Conservation (phyloP, 495 filamentous ascomycete genomes). For the Aeminium ludgeri region DNA sequence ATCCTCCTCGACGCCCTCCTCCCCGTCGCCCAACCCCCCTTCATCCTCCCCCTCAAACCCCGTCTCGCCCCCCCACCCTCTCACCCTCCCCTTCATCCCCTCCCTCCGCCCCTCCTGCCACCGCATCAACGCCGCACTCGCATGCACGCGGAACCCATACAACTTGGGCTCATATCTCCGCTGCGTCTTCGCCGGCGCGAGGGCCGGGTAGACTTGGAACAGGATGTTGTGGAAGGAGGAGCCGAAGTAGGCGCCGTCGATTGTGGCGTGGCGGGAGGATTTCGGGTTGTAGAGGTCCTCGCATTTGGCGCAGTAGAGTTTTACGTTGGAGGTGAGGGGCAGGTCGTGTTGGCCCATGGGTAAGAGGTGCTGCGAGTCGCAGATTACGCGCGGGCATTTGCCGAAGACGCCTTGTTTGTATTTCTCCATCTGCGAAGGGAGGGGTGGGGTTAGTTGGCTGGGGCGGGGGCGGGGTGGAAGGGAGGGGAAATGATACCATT, state of each 20-base stretch:
- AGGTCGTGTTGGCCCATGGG: constrained; percentile 86
- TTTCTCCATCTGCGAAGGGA: constrained; percentile 81
- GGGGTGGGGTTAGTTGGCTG: constrained; percentile 1
- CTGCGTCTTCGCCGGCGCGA: constrained; percentile 69
- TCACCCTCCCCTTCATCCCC: constrained; percentile 55
- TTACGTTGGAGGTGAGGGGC: constrained; percentile 69
- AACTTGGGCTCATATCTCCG: constrained; percentile 76
- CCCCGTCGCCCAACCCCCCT: constrained; percentile 29
- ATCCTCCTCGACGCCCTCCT: constrained; percentile 27
- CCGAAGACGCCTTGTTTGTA: constrained; percentile 97
- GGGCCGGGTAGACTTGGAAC: constrained; percentile 88
- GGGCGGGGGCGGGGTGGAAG: not conserved
- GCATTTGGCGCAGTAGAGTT: constrained; percentile 91
- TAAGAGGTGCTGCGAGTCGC: constrained; percentile 75
- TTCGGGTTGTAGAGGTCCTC: constrained; percentile 99
- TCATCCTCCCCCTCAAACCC: constrained; percentile 41
- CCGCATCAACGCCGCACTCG: constrained; percentile 66
- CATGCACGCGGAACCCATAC: constrained; percentile 91
- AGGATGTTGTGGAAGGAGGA: constrained; percentile 97
- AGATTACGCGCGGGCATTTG: constrained; percentile 92
- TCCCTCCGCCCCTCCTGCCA: constrained; percentile 77
- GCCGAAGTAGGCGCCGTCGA: constrained; percentile 96
- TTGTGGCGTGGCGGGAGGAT: constrained; percentile 81
- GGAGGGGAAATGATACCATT: constrained; percentile 49
- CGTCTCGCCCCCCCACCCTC: constrained; percentile 35